Conservation (phyloP, 169 alveolate species). For the Cryptosporidium viatorum region DNA sequence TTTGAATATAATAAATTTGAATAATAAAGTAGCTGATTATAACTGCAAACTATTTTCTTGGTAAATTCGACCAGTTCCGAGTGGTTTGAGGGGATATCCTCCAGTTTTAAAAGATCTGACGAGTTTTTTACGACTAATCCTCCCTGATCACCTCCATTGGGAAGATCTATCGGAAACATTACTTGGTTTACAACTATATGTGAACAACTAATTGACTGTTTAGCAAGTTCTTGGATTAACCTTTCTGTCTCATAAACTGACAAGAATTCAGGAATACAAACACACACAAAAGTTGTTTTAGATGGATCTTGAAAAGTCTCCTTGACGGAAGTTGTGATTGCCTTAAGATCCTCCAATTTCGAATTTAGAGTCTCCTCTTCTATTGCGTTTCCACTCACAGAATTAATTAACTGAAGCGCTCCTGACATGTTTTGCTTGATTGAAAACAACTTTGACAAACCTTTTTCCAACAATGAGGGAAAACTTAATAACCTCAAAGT, state of each 20-base stretch:
- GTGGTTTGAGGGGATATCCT: slow-evolving; percentile 41
- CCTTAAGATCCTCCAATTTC: slow-evolving; percentile 78
- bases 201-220: slow-evolving; percentile 93
- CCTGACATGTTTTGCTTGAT: slow-evolving; percentile 86
- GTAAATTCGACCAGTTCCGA: slow-evolving; percentile 24
- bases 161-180: slow-evolving; percentile 88
- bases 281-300: slow-evolving; percentile 97
- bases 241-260: slow-evolving; percentile 98
- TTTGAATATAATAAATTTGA: slow-evolving; percentile 84
- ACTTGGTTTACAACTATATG: slow-evolving; percentile 97
- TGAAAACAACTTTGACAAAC: slow-evolving; percentile 89
- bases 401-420: slow-evolving; percentile 81
- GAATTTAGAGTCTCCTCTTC: slow-evolving; percentile 79
- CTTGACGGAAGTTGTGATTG: slow-evolving; percentile 78
- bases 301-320: slow-evolving; percentile 79
- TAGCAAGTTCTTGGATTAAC: slow-evolving; percentile 94
- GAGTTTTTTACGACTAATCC: neutral
- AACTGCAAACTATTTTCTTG: slow-evolving; percentile 1
- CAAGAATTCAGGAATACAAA: slow-evolving; percentile 98
- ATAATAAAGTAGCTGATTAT: slow-evolving; percentile 11
- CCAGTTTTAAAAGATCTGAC: neutral
- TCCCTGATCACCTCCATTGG: neutral
- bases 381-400: slow-evolving; percentile 66
- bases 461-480: slow-evolving; percentile 95
- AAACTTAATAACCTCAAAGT: slow-evolving; percentile 96